These are phyloP conservation scores for Lentinula sp. DNA, from an alignment of 768 basidiomycete species.

Conservation along the genomic window DNA sequence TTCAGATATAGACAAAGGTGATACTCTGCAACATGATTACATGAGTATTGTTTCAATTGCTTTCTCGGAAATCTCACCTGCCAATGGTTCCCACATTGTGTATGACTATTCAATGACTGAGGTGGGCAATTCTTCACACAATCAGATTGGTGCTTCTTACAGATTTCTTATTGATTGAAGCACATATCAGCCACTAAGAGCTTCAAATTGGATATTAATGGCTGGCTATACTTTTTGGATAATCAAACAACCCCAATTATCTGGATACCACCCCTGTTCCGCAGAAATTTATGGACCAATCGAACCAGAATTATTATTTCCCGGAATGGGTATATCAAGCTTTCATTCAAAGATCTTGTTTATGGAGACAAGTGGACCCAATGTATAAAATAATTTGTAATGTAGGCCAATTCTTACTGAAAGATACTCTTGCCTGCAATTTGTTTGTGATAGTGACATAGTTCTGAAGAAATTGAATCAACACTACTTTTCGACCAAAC, in stretches of 20 bases:
- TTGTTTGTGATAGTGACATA: no score
- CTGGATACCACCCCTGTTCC: background rate
- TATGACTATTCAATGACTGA: no score
- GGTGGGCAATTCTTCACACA: no score
- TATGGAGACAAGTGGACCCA: background rate
- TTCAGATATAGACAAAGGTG: background rate
- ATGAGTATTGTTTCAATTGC: background rate
- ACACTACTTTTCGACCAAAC: no score
- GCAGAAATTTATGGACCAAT: background rate
- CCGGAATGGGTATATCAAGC: background rate
- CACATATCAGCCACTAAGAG: background rate
- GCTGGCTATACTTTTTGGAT: background rate
- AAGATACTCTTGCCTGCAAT: no score
- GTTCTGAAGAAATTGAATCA: no score
- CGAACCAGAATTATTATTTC: background rate
- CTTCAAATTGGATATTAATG: background rate
- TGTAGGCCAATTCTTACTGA: no score
- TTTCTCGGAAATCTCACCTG: no score
- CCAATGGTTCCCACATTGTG: no score
- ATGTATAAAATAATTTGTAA: background rate
- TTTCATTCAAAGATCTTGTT: background rate
- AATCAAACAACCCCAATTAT: background rate
- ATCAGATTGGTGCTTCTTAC: no score
- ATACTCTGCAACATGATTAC: background rate
- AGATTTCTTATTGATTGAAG: no score